Conservation (phyloP, 1,284 basidiomycete species). For the Porodaedalea pini region DNA sequence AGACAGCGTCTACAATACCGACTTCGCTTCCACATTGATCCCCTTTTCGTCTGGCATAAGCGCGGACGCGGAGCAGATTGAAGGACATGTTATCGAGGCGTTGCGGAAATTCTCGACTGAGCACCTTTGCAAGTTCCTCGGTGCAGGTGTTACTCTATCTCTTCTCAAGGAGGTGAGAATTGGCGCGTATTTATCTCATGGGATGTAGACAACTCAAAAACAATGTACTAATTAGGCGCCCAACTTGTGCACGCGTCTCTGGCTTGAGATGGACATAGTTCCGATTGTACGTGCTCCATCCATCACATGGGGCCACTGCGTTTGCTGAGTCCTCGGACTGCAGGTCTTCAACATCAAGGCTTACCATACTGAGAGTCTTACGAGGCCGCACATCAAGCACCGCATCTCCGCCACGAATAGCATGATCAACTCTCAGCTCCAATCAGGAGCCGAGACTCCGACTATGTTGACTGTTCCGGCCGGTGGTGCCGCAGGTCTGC, state of each 20-base stretch:
- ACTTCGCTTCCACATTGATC: slow-evolving; percentile 57
- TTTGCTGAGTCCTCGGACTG: background rate
- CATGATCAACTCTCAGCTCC: slow-evolving; percentile 50
- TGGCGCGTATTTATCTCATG: background rate
- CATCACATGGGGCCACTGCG: background rate
- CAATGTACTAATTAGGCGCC: slow-evolving; percentile 44
- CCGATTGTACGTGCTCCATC: slow-evolving; percentile 45
- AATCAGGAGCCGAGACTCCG: slow-evolving; percentile 70
- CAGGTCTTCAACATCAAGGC: slow-evolving; percentile 73
- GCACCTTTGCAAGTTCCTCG: slow-evolving; percentile 80
- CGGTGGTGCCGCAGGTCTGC: slow-evolving; percentile 38
- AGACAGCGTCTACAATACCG: slow-evolving; percentile 69
- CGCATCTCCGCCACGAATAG: slow-evolving; percentile 67
- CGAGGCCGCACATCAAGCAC: slow-evolving; percentile 72
- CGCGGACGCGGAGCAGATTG: slow-evolving; percentile 48
- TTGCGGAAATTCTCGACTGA: slow-evolving; percentile 66
- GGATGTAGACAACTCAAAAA: background rate
- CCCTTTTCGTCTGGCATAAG: slow-evolving; percentile 43
- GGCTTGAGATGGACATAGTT: slow-evolving; percentile 73
- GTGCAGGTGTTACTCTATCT: slow-evolving; percentile 50
- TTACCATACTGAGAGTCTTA: slow-evolving; percentile 72
- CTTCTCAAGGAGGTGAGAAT: slow-evolving; percentile 34
- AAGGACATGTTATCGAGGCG: slow-evolving; percentile 49
- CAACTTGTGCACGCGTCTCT: slow-evolving; percentile 72
- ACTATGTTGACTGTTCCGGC: slow-evolving; percentile 57